Percentiles rank a stretch among this genome's conserved stretches.
Conservation (phyloP, 2,329 filamentous ascomycete genomes). For the Neofusicoccum kwambonambiense region DNA sequence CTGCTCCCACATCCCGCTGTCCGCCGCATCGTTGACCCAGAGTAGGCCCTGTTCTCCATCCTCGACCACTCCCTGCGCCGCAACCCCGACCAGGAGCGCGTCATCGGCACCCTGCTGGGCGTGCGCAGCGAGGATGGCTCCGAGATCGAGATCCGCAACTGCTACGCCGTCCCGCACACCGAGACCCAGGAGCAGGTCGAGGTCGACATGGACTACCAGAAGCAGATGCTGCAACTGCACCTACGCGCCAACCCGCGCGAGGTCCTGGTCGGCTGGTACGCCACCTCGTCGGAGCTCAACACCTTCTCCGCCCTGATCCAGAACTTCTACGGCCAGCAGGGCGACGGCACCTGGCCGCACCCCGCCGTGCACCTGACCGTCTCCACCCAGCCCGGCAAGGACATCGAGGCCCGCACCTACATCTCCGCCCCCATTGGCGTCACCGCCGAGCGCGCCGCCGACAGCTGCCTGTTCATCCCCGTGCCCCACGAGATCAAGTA, state of each 20-base stretch:
- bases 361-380: constrained; percentile 97
- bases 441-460: constrained; percentile 88
- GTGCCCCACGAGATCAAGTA: constrained; percentile 94
- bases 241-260: constrained; percentile 93
- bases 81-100: constrained; percentile 87
- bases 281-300: constrained; percentile 94
- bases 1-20: neutral
- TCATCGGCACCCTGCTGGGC: constrained; percentile 94
- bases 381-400: constrained; percentile 81
- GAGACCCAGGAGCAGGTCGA: constrained; percentile 98
- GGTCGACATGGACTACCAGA: constrained; percentile 99
- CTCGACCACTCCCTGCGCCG: constrained; percentile 91
- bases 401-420: constrained; percentile 89
- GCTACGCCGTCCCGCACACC: constrained; percentile 97
- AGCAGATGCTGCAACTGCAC: constrained; percentile 95
- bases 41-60: constrained; percentile 62
- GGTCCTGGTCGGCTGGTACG: constrained; percentile 96
- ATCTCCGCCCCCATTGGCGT: constrained; percentile 94
- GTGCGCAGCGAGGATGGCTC: constrained; percentile 93
- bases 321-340: constrained; percentile 97
- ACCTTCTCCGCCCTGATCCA: constrained; percentile 98
- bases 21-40: constrained; percentile 7
- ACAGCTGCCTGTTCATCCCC: constrained; percentile 96
- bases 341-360: constrained; percentile 94
- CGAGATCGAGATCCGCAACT: constrained; percentile 92